These are phyloP conservation scores for Neospermospora avenae DNA, from an alignment of 2,329 filamentous ascomycete genomes.

Conservation along the genomic window DNA sequence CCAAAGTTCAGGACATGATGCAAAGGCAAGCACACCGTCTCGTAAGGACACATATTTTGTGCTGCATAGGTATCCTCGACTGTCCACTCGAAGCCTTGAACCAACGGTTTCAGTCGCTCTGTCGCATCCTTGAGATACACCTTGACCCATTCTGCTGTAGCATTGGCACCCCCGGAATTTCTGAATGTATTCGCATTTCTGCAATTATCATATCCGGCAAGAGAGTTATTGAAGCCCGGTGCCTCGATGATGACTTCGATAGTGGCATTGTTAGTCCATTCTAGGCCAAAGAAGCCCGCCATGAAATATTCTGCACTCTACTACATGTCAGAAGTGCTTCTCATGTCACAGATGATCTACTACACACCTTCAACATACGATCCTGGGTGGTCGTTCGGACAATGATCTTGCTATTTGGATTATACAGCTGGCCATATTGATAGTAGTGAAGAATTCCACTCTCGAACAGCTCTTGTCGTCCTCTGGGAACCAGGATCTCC, in stretches of 20 bases:
- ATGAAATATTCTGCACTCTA: constrained; percentile 67
- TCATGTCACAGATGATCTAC: constrained; percentile 22
- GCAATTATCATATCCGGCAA: constrained; percentile 66
- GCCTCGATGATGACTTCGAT: constrained; percentile 70
- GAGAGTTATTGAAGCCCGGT: constrained; percentile 63
- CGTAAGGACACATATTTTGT: constrained; percentile 73
- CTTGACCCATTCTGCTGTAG: constrained; percentile 55
- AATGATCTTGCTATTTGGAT: constrained; percentile 69
- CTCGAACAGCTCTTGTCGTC: constrained; percentile 70
- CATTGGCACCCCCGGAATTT: constrained; percentile 50
- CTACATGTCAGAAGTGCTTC: constrained; percentile 1
- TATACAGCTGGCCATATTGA: constrained; percentile 53
- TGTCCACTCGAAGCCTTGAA: constrained; percentile 61
- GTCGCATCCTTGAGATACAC: constrained; percentile 65
- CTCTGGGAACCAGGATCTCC: constrained; percentile 70
- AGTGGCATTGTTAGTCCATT: constrained; percentile 69
- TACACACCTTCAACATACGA: constrained; percentile 64
- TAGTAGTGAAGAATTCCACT: constrained; percentile 70
- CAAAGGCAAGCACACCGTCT: constrained; percentile 48
- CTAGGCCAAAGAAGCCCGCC: constrained; percentile 73
- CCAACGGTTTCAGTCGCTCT: constrained; percentile 52
- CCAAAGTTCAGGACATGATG: constrained; percentile 7
- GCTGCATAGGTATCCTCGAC: constrained; percentile 61
- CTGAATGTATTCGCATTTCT: constrained; percentile 51
- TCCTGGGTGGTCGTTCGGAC: constrained; percentile 73